Evolutionary conservation across 139 green algal genomes (phyloP).

Genomic region (Gonium pectorale): DNA sequence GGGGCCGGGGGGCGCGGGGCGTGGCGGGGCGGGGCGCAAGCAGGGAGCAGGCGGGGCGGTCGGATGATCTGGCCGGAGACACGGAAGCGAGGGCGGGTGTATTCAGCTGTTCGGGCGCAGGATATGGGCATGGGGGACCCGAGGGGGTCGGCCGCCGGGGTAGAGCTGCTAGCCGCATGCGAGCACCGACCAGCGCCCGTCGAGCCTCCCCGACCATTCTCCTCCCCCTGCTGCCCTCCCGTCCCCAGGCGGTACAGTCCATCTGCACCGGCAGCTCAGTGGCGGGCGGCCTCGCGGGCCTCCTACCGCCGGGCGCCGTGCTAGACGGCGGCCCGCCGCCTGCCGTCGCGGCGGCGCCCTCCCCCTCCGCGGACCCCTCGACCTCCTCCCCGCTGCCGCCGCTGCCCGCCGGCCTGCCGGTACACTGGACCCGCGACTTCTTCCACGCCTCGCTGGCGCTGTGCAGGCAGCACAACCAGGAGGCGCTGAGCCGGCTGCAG

Average conservation of each 20-base stretch:
- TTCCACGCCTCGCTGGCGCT: constrained; percentile 81
- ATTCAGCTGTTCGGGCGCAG: no score
- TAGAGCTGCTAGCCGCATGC: no score
- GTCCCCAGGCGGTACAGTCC: constrained; percentile 30
- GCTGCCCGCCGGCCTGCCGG: constrained; percentile 59
- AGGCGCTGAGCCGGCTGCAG: constrained; percentile 82
- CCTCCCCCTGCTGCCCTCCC: not conserved
- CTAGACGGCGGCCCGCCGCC: not conserved
- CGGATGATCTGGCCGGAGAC: not conserved
- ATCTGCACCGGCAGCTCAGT: constrained; percentile 14
- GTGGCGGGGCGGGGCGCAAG: not conserved
- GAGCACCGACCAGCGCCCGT: no score
- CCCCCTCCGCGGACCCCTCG: not conserved
- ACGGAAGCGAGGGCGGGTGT: not conserved
- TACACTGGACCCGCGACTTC: constrained; percentile 84
- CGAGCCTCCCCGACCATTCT: no score
- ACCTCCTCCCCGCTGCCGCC: not conserved
- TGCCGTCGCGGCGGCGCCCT: not conserved
- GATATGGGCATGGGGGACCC: no score
- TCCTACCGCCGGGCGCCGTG: not conserved
- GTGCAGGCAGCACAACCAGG: constrained; percentile 85
- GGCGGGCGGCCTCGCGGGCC: not conserved
- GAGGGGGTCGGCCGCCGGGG: no score
- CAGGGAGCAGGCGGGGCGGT: not conserved
- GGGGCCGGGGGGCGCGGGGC: not conserved